These are phyloP conservation scores for Zizania latifolia DNA, from an alignment of 176 grass and related monocot species.

Conservation along the genomic window DNA sequence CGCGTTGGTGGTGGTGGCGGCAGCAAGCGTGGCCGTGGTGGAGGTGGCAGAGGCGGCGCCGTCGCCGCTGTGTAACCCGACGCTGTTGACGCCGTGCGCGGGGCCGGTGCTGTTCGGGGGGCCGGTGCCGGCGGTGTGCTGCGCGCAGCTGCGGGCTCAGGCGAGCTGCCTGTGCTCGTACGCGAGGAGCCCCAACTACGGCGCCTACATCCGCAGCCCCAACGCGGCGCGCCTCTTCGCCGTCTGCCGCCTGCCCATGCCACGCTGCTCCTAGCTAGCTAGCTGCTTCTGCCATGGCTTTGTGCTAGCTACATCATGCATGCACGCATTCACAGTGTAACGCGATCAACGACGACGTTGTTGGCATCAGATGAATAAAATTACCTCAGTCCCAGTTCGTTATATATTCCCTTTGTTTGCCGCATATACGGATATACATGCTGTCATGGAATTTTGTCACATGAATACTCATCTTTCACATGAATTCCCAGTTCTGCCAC, in stretches of 20 bases:
- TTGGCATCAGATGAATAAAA: too few relatives aligned
- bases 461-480: too few relatives aligned
- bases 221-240: conserved; percentile 19
- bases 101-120: conserved; percentile 5
- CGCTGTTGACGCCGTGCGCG: conserved; percentile 32
- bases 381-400: too few relatives aligned
- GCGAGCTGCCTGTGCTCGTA: conserved; percentile 34
- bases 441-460: too few relatives aligned
- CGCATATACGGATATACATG: too few relatives aligned
- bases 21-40: accelerated
- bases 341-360: too few relatives aligned
- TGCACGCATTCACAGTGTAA: too few relatives aligned
- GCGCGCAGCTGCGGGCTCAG: conserved; percentile 20
- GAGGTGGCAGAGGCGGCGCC: neutral
- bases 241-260: conserved; percentile 5
- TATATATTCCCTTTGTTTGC: too few relatives aligned
- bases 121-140: conserved; percentile 12
- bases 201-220: conserved; percentile 28
- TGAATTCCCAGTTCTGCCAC: too few relatives aligned
- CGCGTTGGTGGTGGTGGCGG: too few relatives aligned
- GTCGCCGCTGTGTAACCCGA: conserved; percentile 13
- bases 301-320: neutral
- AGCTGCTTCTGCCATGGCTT: neutral
- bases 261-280: conserved; percentile 2
- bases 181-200: conserved; percentile 32